Evolutionary conservation across 805 yeast species (phyloP), one percentile per base, ranked within the genome.

Genomic region (Tetrapisispora pingtungensis): DNA sequence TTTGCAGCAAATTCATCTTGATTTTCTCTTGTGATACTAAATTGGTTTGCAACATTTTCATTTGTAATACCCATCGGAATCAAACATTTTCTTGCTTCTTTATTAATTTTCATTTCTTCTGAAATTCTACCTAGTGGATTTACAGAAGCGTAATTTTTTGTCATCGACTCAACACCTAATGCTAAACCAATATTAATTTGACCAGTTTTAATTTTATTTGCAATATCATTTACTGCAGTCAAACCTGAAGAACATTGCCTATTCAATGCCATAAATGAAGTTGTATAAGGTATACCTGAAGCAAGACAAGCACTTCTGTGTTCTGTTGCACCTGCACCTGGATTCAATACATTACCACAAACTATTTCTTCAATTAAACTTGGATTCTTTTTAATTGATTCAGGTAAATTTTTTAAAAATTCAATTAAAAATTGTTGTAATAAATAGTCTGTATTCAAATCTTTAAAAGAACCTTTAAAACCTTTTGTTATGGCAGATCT

Each of bases 61-160:
- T 87, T 84, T 43, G 97, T 90, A 57, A 81, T 80, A 38, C 97
- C 97, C 97, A 90, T 90, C 52, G 97, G 97, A 50, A 90, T 78
- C 65, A 83, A 68, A 68, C 97, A 90, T 64, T 80, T 80, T 49
- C 70, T 70, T n/a, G 82, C 81, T 39, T 69, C 74, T 41, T 62
- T 57, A 52, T 71, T 62, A 10, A 61, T 60, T 37, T 68, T 58
- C 56, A 77, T 59, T 15, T 67, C 66, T 18, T 74, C 72, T 12
- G 85, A 78, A 47, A 81, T 70, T 35, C 70, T 67, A 10, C 87
- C 82, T 47, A 81, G 68, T 34, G 90, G 78, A 53, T 75, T 75
- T 15, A 53, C 42, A 20, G 93, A 84, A n/a, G 93, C 93, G 64
- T 84, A 88, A 69, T 81, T 81, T 50, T 74, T 70, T n/a, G 95